Percentiles rank a stretch among this genome's conserved stretches.
phyloP scores from a whole-genome alignment of 371 early-diverging fungal species.

The Haplosporangium sp. region DNA sequence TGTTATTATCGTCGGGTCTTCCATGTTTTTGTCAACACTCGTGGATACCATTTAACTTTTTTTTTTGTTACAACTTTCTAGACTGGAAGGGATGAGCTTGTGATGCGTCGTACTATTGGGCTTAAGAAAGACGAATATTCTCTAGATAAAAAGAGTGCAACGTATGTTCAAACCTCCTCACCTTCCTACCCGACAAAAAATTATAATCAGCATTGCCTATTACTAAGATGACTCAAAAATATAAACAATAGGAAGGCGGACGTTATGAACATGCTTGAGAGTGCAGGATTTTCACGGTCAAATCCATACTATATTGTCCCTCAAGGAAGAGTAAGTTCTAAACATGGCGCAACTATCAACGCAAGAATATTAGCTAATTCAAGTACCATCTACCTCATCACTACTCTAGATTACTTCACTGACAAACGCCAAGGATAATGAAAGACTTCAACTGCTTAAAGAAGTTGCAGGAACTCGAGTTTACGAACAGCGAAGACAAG shows the following conservation, averaged over 20 bases:
- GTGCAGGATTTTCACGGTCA: conserved; percentile 97
- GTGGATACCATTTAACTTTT: neutral
- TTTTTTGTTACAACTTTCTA: conserved; percentile 21
- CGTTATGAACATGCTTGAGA: conserved; percentile 94
- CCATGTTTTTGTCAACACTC: no score
- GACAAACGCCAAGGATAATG: conserved; percentile 93
- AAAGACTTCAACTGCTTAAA: conserved; percentile 93
- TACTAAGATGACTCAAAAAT: no score
- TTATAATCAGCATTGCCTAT: no score
- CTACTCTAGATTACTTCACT: conserved; percentile 83
- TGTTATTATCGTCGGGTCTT: no score
- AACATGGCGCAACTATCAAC: no score
- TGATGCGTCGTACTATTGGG: conserved; percentile 94
- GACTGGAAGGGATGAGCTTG: conserved; percentile 92
- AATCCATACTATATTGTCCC: conserved; percentile 99
- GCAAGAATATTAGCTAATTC: neutral
- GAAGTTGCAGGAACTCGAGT: conserved; percentile 98
- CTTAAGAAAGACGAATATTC: conserved; percentile 98
- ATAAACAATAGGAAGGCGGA: conserved; percentile 81
- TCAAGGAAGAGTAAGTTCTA: conserved; percentile 91
- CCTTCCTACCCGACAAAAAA: no score
- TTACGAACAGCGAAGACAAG: conserved; percentile 95
- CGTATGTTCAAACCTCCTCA: conserved; percentile 55
- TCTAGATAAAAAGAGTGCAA: conserved; percentile 90
- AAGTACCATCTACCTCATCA: neutral